Evolutionary conservation across 2,329 filamentous ascomycete genomes (phyloP).

Genomic region (Cordyceps cicadae): DNA sequence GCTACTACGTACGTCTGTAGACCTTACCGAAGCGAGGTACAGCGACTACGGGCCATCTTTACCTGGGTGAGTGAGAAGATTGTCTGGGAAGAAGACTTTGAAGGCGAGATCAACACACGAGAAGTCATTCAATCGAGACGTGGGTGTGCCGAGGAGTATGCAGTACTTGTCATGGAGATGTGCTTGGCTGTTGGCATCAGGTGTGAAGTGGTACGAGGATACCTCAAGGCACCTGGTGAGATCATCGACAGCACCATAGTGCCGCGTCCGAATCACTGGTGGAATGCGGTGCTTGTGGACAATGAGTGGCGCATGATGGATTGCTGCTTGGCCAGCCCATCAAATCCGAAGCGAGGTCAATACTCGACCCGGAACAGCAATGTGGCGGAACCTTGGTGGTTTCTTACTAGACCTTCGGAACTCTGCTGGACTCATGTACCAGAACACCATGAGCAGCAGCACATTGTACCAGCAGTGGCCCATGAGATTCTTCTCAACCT

Average conservation of each 20-base stretch:
- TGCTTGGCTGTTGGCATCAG: conserved; percentile 81
- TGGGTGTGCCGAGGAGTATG: conserved; percentile 83
- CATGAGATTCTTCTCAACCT: conserved; percentile 80
- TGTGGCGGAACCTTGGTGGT: conserved; percentile 82
- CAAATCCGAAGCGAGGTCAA: conserved; percentile 67
- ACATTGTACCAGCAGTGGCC: conserved; percentile 80
- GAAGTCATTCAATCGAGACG: conserved; percentile 77
- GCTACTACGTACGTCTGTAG: conserved; percentile 90
- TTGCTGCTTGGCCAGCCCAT: conserved; percentile 83
- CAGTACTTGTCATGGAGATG: conserved; percentile 84
- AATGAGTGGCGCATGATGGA: conserved; percentile 96
- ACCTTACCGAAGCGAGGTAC: conserved; percentile 88
- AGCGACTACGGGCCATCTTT: conserved; percentile 87
- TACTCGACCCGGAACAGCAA: conserved; percentile 68
- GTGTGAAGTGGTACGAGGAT: conserved; percentile 80
- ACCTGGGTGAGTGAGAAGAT: conserved; percentile 96
- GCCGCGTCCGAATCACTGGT: conserved; percentile 91
- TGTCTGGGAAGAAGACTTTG: conserved; percentile 89
- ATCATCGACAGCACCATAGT: conserved; percentile 69
- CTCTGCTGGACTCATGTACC: conserved; percentile 95
- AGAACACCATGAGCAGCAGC: conserved; percentile 78
- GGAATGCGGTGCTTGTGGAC: conserved; percentile 91
- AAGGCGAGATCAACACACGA: conserved; percentile 73
- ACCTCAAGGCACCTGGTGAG: conserved; percentile 85
- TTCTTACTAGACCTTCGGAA: conserved; percentile 80